Percentiles rank a stretch among this genome's conserved stretches.
Conservation (phyloP, 257 asterid genomes). For the Gynochthodes officinalis region DNA sequence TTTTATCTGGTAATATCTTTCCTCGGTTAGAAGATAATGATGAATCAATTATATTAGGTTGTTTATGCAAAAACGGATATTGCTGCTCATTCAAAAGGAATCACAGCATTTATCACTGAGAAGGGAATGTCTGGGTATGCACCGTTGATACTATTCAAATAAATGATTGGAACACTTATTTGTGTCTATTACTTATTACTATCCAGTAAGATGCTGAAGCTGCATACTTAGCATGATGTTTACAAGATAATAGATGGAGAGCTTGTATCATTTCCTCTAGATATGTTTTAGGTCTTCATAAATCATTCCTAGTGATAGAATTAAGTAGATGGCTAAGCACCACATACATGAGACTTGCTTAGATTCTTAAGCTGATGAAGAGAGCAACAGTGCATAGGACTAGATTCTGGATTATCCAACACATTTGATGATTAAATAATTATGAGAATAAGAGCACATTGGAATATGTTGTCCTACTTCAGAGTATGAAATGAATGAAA, state of each 20-base stretch:
- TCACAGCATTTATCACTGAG: slow-evolving; percentile 93
- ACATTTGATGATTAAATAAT: neutral
- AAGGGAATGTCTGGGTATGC: slow-evolving; percentile 95
- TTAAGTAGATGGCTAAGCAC: neutral
- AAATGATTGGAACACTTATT: neutral
- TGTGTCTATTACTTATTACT: neutral
- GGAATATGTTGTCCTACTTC: neutral
- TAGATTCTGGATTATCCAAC: neutral
- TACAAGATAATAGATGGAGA: neutral
- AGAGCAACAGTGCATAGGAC: neutral
- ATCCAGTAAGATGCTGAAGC: neutral
- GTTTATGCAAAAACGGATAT: slow-evolving; percentile 91
- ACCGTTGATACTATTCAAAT: slow-evolving; percentile 15
- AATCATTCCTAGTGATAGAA: neutral
- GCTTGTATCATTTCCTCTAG: neutral
- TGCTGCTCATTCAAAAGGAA: slow-evolving; percentile 83
- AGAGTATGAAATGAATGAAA: neutral
- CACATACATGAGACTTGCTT: neutral
- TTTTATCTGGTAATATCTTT: slow-evolving; percentile 4
- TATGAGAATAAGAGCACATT: neutral
- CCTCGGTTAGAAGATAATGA: neutral
- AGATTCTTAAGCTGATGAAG: neutral
- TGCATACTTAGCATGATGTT: neutral
- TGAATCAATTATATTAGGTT: slow-evolving; percentile 55
- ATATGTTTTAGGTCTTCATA: neutral